Conservation (phyloP, 2,329 filamentous ascomycete species). For the Fusarium continuum region DNA sequence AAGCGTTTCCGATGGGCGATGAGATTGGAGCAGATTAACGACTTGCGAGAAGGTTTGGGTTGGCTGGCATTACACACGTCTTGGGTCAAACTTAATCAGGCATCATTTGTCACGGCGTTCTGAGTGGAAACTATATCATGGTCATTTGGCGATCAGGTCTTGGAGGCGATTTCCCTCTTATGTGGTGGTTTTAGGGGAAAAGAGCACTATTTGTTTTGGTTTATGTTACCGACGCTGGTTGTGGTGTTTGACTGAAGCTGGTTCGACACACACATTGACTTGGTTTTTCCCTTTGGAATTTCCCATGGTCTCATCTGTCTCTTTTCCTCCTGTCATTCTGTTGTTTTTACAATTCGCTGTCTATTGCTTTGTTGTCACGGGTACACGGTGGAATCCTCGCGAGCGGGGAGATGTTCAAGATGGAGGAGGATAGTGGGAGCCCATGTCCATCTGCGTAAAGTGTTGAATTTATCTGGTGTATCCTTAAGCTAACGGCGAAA, state of each 20-base stretch:
- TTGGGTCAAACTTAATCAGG: conserved; percentile 51
- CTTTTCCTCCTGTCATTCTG: conserved; percentile 32
- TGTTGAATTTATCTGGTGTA: conserved; percentile 40
- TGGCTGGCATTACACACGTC: conserved; percentile 42
- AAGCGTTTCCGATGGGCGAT: conserved; percentile 61
- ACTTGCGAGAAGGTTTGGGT: conserved; percentile 36
- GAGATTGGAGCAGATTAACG: conserved; percentile 67
- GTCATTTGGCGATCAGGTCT: conserved; percentile 52
- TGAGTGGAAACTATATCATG: conserved; percentile 53
- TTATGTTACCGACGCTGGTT: conserved; percentile 35
- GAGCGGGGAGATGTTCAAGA: conserved; percentile 26
- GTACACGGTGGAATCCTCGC: conserved; percentile 23
- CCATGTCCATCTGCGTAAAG: conserved; percentile 35
- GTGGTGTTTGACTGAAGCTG: conserved; percentile 25
- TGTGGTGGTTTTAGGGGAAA: conserved; percentile 48
- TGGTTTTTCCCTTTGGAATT: conserved; percentile 23
- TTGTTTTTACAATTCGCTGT: conserved; percentile 26
- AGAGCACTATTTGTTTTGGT: conserved; percentile 41
- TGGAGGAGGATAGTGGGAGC: conserved; percentile 25
- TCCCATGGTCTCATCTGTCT: conserved; percentile 20
- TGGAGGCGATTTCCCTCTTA: conserved; percentile 43
- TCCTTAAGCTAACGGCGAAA: conserved; percentile 42
- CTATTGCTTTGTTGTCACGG: conserved; percentile 22
- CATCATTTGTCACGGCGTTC: conserved; percentile 54
- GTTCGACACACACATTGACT: conserved; percentile 26